A percentile compares a stretch with the other conserved stretches of the same genome.
Conservation (phyloP, 192 early-diverging fungal genomes). For the Mortierella claussenii region DNA sequence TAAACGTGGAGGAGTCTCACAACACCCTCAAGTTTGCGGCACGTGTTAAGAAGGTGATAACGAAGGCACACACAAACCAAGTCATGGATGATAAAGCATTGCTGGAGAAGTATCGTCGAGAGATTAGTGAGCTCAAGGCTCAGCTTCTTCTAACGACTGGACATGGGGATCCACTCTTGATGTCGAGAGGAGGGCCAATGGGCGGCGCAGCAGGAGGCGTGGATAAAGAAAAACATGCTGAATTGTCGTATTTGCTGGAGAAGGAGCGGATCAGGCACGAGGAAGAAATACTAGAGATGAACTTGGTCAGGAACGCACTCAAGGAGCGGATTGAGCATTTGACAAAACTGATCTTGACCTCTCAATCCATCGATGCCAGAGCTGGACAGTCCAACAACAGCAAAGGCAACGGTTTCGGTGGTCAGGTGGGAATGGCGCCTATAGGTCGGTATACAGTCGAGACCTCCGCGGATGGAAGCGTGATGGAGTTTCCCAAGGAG, state of each 20-base stretch:
- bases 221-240: conserved; percentile 23
- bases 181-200: conserved; percentile 29
- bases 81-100: conserved; percentile 85
- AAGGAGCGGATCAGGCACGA: conserved; percentile 57
- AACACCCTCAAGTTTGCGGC: conserved; percentile 97
- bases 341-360: conserved; percentile 84
- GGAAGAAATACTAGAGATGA: conserved; percentile 63
- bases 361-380: conserved; percentile 38
- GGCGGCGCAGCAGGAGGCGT: background rate
- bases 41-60: conserved; percentile 87
- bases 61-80: conserved; percentile 83
- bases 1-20: conserved; percentile 85
- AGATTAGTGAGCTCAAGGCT: conserved; percentile 80
- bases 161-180: too few relatives aligned
- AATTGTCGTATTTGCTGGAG: conserved; percentile 40
- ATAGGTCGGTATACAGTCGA: conserved; percentile 23
- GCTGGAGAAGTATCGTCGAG: conserved; percentile 82
- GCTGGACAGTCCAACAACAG: background rate
- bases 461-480: conserved; percentile 21
- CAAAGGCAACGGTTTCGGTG: too few relatives aligned
- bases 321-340: conserved; percentile 90
- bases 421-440: too few relatives aligned
- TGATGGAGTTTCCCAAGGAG: conserved; percentile 28
- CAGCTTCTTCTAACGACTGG: conserved; percentile 71
- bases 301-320: conserved; percentile 73